These are phyloP conservation scores for Neofusicoccum ribis DNA, from an alignment of 2,329 filamentous ascomycete genomes.

Conservation along the genomic window DNA sequence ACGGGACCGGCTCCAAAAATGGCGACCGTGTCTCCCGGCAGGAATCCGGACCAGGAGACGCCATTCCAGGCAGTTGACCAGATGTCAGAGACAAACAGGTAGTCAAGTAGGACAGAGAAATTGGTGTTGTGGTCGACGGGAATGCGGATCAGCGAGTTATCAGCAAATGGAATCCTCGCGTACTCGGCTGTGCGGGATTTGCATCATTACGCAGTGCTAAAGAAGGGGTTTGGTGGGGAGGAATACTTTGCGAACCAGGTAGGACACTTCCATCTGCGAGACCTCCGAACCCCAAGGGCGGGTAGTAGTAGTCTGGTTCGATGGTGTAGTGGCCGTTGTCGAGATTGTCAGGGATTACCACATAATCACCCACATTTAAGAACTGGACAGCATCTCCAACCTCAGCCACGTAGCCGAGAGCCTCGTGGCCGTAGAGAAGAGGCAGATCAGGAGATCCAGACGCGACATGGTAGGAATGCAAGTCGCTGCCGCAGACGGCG, in stretches of 20 bases:
- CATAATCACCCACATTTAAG: slow-evolving; percentile 21
- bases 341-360: slow-evolving; percentile 21
- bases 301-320: neutral
- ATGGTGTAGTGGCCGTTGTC: slow-evolving; percentile 18
- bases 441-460: neutral
- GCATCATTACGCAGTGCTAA: neutral
- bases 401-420: slow-evolving; percentile 21
- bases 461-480: slow-evolving; percentile 36
- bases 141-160: slow-evolving; percentile 12
- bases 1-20: slow-evolving; percentile 25
- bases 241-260: neutral
- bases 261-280: neutral
- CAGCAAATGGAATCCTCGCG: slow-evolving; percentile 22
- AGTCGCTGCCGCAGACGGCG: slow-evolving; percentile 39
- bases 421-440: slow-evolving; percentile 19
- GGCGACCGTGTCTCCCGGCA: slow-evolving; percentile 32
- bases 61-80: slow-evolving; percentile 44
- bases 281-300: neutral
- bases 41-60: slow-evolving; percentile 40
- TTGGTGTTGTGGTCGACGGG: neutral
- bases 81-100: slow-evolving; percentile 38
- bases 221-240: neutral
- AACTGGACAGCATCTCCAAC: slow-evolving; percentile 17
- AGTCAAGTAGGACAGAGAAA: slow-evolving; percentile 22
- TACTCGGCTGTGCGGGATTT: slow-evolving; percentile 19